Evolutionary conservation across 2,329 filamentous ascomycete genomes (phyloP).

Genomic region (Gnomoniopsis smithogilvyi): DNA sequence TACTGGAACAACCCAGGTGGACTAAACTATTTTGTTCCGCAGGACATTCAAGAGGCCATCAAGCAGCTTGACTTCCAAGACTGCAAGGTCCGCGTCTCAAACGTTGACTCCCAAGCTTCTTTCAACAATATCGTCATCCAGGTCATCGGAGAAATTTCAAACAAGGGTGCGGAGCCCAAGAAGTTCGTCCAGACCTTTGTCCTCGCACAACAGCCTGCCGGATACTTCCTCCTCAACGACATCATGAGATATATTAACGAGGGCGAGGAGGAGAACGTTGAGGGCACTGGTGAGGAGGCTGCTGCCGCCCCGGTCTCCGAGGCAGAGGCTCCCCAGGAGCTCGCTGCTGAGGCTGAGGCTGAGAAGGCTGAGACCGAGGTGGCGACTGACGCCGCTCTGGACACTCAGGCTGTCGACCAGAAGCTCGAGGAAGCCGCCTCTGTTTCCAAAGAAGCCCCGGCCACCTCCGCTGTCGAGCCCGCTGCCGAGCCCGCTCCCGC

Average conservation of each 20-base stretch:
- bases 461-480: slow-evolving; percentile 39
- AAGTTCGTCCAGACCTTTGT: slow-evolving; percentile 99
- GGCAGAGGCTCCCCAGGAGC: slow-evolving; percentile 31
- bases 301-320: slow-evolving; percentile 24
- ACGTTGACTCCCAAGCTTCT: slow-evolving; percentile 94
- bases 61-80: slow-evolving; percentile 91
- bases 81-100: slow-evolving; percentile 96
- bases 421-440: slow-evolving; percentile 66
- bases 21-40: background rate
- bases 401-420: slow-evolving; percentile 62
- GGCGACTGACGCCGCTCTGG: slow-evolving; percentile 32
- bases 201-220: slow-evolving; percentile 90
- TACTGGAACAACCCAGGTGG: background rate
- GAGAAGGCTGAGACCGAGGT: slow-evolving; percentile 28
- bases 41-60: slow-evolving; percentile 94
- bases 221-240: slow-evolving; percentile 98
- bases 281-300: slow-evolving; percentile 29
- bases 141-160: slow-evolving; percentile 96
- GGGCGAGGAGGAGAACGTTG: slow-evolving; percentile 66
- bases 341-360: slow-evolving; percentile 29
- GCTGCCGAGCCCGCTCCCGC: slow-evolving; percentile 24
- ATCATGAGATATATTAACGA: slow-evolving; percentile 93
- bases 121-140: slow-evolving; percentile 94
- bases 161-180: slow-evolving; percentile 84
- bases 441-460: slow-evolving; percentile 33